Percentiles rank a stretch among this genome's conserved stretches.
Evolutionary conservation across 805 yeast species (phyloP).

Genomic region (Myxozyma mucilagina): DNA sequence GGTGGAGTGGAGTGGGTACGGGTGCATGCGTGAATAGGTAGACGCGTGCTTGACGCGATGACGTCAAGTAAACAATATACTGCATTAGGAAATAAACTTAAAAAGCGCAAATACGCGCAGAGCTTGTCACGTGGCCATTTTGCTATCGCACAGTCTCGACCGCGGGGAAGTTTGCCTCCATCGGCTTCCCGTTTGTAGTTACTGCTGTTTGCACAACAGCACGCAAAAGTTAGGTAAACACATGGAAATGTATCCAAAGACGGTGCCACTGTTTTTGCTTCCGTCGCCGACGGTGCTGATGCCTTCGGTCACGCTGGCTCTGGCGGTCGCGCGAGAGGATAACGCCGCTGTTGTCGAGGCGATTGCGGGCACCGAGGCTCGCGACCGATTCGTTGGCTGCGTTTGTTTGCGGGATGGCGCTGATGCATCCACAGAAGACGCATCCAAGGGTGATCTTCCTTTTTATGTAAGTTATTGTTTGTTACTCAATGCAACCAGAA

Average conservation of each 20-base stretch:
- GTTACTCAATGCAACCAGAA: neutral
- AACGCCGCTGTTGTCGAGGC: conserved; percentile 13
- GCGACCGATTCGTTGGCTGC: conserved; percentile 14
- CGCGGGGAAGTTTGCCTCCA: no score
- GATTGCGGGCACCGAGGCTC: neutral
- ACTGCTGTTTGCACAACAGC: no score
- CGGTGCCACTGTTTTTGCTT: conserved; percentile 19
- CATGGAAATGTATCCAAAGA: neutral
- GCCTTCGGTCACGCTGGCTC: conserved; percentile 21
- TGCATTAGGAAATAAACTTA: no score
- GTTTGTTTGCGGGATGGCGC: conserved; percentile 5
- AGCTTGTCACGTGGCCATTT: no score
- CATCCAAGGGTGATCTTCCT: neutral
- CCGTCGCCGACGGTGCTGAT: conserved; percentile 21
- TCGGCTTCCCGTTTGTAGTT: no score
- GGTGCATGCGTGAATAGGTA: neutral
- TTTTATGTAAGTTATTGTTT: conserved; percentile 7
- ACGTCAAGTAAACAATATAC: no score
- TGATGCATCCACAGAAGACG: neutral
- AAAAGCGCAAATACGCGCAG: no score
- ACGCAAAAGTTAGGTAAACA: neutral
- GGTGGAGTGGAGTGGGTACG: neutral
- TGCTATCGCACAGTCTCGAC: no score
- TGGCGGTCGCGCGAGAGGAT: conserved; percentile 14
- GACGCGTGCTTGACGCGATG: no score